Percentiles rank a stretch among this genome's conserved stretches.
Conservation (phyloP, 2,329 filamentous ascomycete species). For the Monosporascus sp. region DNA sequence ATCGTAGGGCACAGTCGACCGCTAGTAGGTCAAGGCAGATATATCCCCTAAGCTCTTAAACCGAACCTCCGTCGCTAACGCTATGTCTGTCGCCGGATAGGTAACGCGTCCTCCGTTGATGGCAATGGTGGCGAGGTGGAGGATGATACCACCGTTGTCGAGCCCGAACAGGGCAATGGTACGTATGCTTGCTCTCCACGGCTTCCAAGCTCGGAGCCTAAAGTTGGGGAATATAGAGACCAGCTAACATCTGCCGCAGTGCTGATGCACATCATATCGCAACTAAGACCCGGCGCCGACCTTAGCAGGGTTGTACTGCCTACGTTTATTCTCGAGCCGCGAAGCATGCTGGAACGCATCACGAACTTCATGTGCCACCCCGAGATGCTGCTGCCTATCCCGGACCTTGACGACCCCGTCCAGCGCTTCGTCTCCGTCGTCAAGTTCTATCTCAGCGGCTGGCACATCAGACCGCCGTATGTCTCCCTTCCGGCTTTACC, state of each 20-base stretch:
- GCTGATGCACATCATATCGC: slow-evolving; percentile 93
- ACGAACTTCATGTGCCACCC: slow-evolving; percentile 99
- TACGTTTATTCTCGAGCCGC: slow-evolving; percentile 95
- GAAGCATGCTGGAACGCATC: slow-evolving; percentile 97
- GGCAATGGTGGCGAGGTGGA: slow-evolving; percentile 47
- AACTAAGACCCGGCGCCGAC: slow-evolving; percentile 91
- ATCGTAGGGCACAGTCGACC: slow-evolving; percentile 22
- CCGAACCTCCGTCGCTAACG: slow-evolving; percentile 5
- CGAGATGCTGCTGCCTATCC: slow-evolving; percentile 85
- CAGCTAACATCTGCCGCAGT: slow-evolving; percentile 47
- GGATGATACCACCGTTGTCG: slow-evolving; percentile 74
- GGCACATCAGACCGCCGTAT: slow-evolving; percentile 97
- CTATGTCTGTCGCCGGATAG: slow-evolving; percentile 9
- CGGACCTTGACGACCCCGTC: slow-evolving; percentile 80
- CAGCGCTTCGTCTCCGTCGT: slow-evolving; percentile 90
- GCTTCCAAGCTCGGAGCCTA: neutral
- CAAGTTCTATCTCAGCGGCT: slow-evolving; percentile 96
- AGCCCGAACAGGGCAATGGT: slow-evolving; percentile 94
- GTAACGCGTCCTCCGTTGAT: slow-evolving; percentile 44
- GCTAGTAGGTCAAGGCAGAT: slow-evolving; percentile 19
- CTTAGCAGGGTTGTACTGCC: slow-evolving; percentile 90
- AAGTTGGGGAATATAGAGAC: neutral
- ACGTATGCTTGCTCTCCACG: slow-evolving; percentile 27
- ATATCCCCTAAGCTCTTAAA: neutral
- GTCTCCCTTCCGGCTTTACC: slow-evolving; percentile 28